Evolutionary conservation across 352 stramenopile genomes (phyloP).

Genomic region (Phytophthora quininea): DNA sequence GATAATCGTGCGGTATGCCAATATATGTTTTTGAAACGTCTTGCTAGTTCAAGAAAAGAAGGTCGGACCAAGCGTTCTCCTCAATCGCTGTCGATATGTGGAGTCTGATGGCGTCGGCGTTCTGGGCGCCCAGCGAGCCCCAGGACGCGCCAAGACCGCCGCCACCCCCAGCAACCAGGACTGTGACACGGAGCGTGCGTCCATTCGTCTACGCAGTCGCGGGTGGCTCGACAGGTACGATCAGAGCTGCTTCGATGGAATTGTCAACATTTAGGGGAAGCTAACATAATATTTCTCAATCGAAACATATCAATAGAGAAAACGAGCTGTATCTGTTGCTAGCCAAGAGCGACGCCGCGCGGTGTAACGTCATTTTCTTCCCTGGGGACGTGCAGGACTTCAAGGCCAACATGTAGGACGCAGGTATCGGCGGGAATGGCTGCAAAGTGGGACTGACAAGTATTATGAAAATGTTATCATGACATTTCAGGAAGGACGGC

Average conservation of each 20-base stretch:
- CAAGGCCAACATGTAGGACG: slow-evolving; percentile 46
- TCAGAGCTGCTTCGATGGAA: neutral
- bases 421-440: neutral
- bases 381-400: slow-evolving; percentile 74
- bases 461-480: neutral
- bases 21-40: slow-evolving; percentile 7
- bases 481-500: slow-evolving; percentile 28
- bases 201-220: slow-evolving; percentile 29
- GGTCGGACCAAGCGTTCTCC: slow-evolving; percentile 13
- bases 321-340: slow-evolving; percentile 62
- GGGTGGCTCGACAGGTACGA: slow-evolving; percentile 42
- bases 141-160: neutral
- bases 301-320: slow-evolving; percentile 25
- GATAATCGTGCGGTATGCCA: neutral
- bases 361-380: slow-evolving; percentile 71
- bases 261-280: neutral
- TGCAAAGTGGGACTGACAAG: neutral
- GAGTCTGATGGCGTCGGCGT: slow-evolving; percentile 39
- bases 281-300: slow-evolving; percentile 1
- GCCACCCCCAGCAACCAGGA: slow-evolving; percentile 26
- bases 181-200: slow-evolving; percentile 20
- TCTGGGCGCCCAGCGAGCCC: slow-evolving; percentile 25
- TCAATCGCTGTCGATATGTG: slow-evolving; percentile 20
- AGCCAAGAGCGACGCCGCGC: slow-evolving; percentile 19
- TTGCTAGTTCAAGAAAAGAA: slow-evolving; percentile 14